These are phyloP conservation scores for Theobroma cacao DNA, from an alignment of 345 rosid genomes.

Conservation along the genomic window DNA sequence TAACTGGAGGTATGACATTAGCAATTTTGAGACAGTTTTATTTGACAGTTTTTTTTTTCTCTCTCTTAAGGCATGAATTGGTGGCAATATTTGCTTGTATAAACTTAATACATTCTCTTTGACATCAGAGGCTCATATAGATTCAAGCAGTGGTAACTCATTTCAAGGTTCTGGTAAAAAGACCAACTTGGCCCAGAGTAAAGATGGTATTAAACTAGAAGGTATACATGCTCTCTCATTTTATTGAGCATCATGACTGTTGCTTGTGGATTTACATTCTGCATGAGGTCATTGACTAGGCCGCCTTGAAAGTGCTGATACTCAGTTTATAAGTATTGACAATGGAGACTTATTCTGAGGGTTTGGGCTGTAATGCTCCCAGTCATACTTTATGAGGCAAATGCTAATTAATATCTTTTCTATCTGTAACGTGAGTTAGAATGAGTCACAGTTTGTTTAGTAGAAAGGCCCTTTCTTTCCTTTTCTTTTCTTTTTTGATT, in stretches of 20 bases:
- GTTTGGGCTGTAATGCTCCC: neutral
- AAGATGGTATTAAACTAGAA: slow-evolving; percentile 62
- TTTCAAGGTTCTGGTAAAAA: slow-evolving; percentile 40
- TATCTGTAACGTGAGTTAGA: neutral
- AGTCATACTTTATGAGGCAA: neutral
- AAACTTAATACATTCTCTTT: slow-evolving; percentile 12
- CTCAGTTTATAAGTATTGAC: neutral
- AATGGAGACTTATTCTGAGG: neutral
- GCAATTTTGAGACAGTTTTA: slow-evolving; percentile 11
- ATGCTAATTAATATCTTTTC: neutral
- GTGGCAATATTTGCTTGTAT: slow-evolving; percentile 8
- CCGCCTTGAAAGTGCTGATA: neutral
- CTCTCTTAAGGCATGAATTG: neutral
- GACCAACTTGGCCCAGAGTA: slow-evolving; percentile 42
- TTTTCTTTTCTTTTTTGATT: neutral
- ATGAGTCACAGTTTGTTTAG: neutral
- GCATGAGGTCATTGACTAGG: neutral
- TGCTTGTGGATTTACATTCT: neutral
- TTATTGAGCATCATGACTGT: neutral
- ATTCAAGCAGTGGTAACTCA: slow-evolving; percentile 32
- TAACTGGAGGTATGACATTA: slow-evolving; percentile 42
- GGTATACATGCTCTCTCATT: slow-evolving; percentile 53
- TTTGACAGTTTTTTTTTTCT: neutral
- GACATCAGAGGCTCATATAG: slow-evolving; percentile 25
- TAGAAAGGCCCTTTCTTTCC: too few relatives aligned